A percentile compares a stretch with the other conserved stretches of the same genome.
phyloP scores from a whole-genome alignment of 169 alveolate species.

The Plasmodium sp. region DNA sequence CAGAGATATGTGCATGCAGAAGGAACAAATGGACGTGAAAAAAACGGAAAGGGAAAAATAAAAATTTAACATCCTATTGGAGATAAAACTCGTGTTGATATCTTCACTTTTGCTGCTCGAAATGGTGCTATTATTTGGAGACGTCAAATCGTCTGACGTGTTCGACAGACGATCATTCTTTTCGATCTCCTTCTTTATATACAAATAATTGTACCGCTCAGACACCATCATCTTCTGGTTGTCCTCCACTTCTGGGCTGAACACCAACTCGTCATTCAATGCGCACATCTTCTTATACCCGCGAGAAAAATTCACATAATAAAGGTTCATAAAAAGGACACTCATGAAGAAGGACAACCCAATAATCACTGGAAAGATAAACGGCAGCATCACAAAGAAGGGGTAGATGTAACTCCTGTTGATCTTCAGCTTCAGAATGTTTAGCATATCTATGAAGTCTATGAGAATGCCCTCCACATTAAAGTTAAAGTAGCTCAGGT shows the following conservation, averaged over 20 bases:
- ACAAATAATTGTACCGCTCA: conserved; percentile 47
- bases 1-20: conserved; percentile 27
- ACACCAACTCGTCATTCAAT: conserved; percentile 28
- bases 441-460: conserved; percentile 63
- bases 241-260: conserved; percentile 4
- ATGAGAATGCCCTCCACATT: conserved; percentile 48
- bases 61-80: conserved; percentile 10
- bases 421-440: conserved; percentile 37
- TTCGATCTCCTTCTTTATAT: conserved; percentile 47
- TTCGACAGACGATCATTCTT: conserved; percentile 35
- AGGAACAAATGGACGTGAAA: conserved; percentile 15
- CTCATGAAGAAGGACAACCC: conserved; percentile 17
- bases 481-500: conserved; percentile 51
- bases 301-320: conserved; percentile 40
- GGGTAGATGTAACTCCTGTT: conserved; percentile 20
- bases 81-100: conserved; percentile 40
- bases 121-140: conserved; percentile 20
- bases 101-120: conserved; percentile 68
- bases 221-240: conserved; percentile 43
- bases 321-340: conserved; percentile 36
- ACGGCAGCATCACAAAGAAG: conserved; percentile 56
- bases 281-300: conserved; percentile 17
- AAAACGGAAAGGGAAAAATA: conserved; percentile 45
- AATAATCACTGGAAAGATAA: conserved; percentile 38
- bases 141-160: conserved; percentile 60